Percentiles rank a stretch among this genome's conserved stretches.
These are phyloP conservation scores for Fallopia convolvulus DNA, from an alignment of 148 eudicot species.

Conservation along the genomic window DNA sequence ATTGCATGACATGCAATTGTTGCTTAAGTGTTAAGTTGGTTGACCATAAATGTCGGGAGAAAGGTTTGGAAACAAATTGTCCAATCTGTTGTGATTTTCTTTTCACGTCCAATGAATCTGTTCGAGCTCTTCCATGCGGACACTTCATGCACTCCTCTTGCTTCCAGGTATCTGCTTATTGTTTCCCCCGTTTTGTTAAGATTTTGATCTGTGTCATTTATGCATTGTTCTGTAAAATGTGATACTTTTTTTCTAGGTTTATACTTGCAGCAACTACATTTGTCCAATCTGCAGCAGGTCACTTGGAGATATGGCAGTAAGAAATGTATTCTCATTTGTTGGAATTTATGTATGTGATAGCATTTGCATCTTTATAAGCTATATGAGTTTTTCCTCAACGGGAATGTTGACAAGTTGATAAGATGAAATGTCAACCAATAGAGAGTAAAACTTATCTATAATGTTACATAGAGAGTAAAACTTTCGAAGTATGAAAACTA, in stretches of 20 bases:
- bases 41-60: constrained; percentile 84
- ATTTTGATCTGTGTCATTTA: neutral
- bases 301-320: constrained; percentile 93
- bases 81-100: constrained; percentile 90
- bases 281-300: constrained; percentile 97
- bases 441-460: neutral
- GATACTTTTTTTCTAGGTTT: constrained; percentile 35
- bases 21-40: constrained; percentile 61
- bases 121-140: constrained; percentile 84
- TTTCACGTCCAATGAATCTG: constrained; percentile 80
- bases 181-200: neutral
- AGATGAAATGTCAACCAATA: neutral
- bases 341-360: neutral
- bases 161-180: constrained; percentile 53
- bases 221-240: neutral
- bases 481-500: no score
- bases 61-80: constrained; percentile 81
- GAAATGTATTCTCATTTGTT: constrained; percentile 13
- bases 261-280: constrained; percentile 74
- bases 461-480: no score
- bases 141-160: constrained; percentile 95
- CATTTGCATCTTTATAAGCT: neutral
- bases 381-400: neutral
- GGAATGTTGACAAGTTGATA: no score
- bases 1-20: constrained; percentile 89